Percentiles rank a stretch among this genome's conserved stretches.
Conservation (phyloP, 2,329 filamentous ascomycete species). For the Pyricularia sp. region DNA sequence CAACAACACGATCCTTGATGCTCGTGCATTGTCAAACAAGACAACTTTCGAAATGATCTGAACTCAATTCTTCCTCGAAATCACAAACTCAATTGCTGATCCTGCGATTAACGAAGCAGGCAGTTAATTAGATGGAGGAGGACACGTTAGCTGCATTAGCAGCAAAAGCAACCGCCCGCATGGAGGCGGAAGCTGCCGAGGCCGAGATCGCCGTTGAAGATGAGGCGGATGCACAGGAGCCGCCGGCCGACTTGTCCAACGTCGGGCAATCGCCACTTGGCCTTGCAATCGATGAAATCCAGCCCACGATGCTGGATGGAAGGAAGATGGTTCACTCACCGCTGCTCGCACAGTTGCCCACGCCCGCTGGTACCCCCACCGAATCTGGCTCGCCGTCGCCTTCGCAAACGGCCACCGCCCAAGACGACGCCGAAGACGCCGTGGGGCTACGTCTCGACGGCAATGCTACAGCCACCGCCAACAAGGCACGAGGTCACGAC, state of each 20-base stretch:
- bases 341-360: conserved; percentile 1
- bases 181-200: not conserved
- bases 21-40: not conserved
- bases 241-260: not conserved
- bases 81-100: not conserved
- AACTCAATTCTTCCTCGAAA: not conserved
- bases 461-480: not conserved
- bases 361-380: not conserved
- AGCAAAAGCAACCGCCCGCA: not conserved
- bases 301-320: not conserved
- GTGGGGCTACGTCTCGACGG: not conserved
- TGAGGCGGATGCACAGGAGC: not conserved
- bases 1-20: not conserved
- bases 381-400: not conserved
- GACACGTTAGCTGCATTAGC: conserved; percentile 1
- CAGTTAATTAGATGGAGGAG: not conserved
- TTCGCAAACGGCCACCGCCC: not conserved
- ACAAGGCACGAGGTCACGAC: not conserved
- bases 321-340: not conserved
- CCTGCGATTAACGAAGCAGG: not conserved
- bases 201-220: not conserved
- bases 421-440: not conserved
- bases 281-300: not conserved
- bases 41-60: not conserved
- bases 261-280: not conserved